Evolutionary conservation across 1,139 yeast genomes (phyloP), one percentile per base, ranked within the genome.

Genomic region (Saccharomycopsis hybrid): DNA sequence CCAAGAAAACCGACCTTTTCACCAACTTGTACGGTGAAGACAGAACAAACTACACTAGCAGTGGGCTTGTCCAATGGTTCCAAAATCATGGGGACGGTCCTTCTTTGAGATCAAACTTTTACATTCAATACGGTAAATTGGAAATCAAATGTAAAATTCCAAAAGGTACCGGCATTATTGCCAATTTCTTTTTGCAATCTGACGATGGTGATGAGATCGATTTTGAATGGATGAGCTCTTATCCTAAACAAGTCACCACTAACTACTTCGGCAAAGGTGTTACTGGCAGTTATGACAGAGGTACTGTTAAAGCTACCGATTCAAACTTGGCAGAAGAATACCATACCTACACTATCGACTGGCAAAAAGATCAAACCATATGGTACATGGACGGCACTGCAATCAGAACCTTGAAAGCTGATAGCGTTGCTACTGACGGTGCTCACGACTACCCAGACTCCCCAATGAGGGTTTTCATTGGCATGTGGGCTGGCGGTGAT

Each of bases 131-230:
- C 62, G 90, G 90, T 43, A 74, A 74, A 54, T 75, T 82, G 5
- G 86, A 82, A 60, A 83, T 77, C 28, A 70, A 66, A 2, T 60
- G 80, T 51, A 71, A 77, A 60, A 77, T 83, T 13, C 82, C 85
- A 4, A 62, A 69, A 28, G 88, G 88, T 28, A 64, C 64, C 25
- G 89, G 88, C 46, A 71, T 82, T 30, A 73, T 82, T 18, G 78
- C 87, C 0, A 75, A 83, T 2, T 76, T 82, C 58, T 80, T 78
- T 53, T 70, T 82, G 47, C 85, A 81, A 61, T 75, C 82, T 46
- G 88, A 82, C 61, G 85, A 77, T 56, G 67, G 76, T 51, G 89
- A 83, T 62, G 89, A 83, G 65, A 76, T 82, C 40, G 89, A 82
- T 64, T 65, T 81, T 46, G 89, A 83, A 62, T 75, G 83, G 69